Percentiles rank a stretch among this genome's conserved stretches.
Evolutionary conservation across 1,284 basidiomycete genomes (phyloP).

Genomic region (Naganishia cerealis): DNA sequence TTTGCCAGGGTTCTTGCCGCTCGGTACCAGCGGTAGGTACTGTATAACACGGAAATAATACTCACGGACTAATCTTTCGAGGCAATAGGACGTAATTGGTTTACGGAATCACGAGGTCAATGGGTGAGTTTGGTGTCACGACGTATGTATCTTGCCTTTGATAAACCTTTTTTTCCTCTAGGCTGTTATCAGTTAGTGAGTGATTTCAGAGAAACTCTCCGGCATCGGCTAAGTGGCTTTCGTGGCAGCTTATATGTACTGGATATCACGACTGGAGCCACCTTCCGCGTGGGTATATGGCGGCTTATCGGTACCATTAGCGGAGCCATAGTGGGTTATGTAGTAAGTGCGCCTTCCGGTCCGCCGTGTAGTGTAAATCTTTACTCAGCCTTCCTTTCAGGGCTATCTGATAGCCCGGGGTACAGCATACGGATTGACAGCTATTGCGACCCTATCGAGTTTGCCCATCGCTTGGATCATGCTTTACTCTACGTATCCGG

Average conservation of each 20-base stretch:
- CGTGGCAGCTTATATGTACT: conserved; percentile 53
- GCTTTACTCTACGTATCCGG: conserved; percentile 45
- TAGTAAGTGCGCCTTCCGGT: conserved; percentile 41
- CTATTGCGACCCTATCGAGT: conserved; percentile 49
- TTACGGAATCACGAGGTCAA: conserved; percentile 49
- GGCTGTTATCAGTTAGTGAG: conserved; percentile 46
- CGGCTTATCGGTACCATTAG: conserved; percentile 55
- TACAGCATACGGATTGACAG: conserved; percentile 55
- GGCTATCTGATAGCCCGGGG: conserved; percentile 50
- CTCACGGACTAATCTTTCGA: not conserved
- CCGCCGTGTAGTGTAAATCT: not conserved
- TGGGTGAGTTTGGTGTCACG: conserved; percentile 47
- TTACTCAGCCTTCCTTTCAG: conserved; percentile 30
- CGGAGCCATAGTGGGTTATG: conserved; percentile 52
- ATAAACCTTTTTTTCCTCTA: conserved; percentile 1
- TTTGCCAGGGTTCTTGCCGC: conserved; percentile 53
- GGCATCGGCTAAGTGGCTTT: not conserved
- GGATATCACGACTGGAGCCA: conserved; percentile 57
- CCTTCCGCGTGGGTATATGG: conserved; percentile 53
- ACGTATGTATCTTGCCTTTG: not conserved
- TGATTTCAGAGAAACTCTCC: not conserved
- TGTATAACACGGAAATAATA: not conserved
- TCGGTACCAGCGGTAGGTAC: conserved; percentile 32
- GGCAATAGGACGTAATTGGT: conserved; percentile 49
- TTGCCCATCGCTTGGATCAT: conserved; percentile 54